Conservation (phyloP, 2,329 filamentous ascomycete species). For the Akanthomyces lecanii region DNA sequence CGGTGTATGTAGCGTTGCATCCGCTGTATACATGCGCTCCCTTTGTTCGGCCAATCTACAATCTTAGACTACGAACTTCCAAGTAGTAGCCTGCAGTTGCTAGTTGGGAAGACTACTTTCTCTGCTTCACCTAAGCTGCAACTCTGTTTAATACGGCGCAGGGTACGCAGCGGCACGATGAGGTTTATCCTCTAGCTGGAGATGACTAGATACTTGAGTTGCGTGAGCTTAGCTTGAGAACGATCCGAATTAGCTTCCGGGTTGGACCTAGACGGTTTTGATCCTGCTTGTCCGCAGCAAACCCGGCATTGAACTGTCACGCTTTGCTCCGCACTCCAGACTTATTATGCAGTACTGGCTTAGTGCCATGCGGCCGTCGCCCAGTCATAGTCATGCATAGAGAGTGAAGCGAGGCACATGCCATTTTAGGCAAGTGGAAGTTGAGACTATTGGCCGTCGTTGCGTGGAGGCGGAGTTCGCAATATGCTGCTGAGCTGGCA, state of each 20-base stretch:
- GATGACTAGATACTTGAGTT: background rate
- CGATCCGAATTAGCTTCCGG: too few species aligned
- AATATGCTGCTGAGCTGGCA: background rate
- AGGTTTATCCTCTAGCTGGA: too few species aligned
- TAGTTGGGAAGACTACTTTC: background rate
- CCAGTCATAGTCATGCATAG: background rate
- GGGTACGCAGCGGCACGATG: too few species aligned
- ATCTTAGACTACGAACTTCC: background rate
- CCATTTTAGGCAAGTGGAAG: constrained; percentile 8
- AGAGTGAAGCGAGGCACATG: constrained; percentile 1
- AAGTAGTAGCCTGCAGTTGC: background rate
- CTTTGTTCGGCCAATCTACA: background rate
- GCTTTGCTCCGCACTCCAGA: background rate
- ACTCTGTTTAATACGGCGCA: too few species aligned
- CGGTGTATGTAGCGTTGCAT: background rate
- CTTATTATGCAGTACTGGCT: background rate
- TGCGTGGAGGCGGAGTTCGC: background rate
- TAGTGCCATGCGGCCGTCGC: background rate
- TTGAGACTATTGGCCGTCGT: background rate
- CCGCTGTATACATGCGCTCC: background rate
- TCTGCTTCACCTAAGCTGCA: too few species aligned
- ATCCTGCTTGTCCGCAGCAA: background rate
- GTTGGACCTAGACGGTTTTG: background rate
- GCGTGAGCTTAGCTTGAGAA: too few species aligned
- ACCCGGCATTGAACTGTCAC: background rate